Conservation (phyloP, 805 yeast genomes). For the Zygotorulaspora florentina region DNA sequence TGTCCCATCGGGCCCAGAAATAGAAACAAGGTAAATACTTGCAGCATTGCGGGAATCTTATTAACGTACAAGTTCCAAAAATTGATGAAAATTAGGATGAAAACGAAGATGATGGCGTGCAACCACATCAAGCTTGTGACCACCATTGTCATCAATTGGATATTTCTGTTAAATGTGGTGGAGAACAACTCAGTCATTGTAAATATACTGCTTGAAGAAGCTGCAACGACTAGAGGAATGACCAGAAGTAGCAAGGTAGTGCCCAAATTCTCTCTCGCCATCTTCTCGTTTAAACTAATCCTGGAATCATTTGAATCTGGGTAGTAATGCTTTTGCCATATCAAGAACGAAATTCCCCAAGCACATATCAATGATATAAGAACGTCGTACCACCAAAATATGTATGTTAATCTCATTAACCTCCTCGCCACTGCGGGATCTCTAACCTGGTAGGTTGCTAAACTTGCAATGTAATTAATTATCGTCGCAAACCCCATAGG, state of each 20-base stretch:
- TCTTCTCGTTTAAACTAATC: slow-evolving; percentile 16
- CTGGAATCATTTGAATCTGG: slow-evolving; percentile 20
- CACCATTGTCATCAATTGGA: slow-evolving; percentile 48
- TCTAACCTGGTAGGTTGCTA: slow-evolving; percentile 35
- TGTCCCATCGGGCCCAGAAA: slow-evolving; percentile 87
- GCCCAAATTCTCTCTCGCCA: slow-evolving; percentile 42
- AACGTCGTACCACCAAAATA: slow-evolving; percentile 72
- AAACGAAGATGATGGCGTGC: slow-evolving; percentile 60
- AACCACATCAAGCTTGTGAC: slow-evolving; percentile 61
- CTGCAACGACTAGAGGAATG: slow-evolving; percentile 74
- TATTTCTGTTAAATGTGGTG: slow-evolving; percentile 37
- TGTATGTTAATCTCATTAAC: slow-evolving; percentile 51
- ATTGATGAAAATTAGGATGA: slow-evolving; percentile 51
- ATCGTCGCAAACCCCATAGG: slow-evolving; percentile 77
- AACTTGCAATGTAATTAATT: slow-evolving; percentile 48
- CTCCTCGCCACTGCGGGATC: slow-evolving; percentile 24
- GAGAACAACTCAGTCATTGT: slow-evolving; percentile 39
- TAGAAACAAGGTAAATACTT: slow-evolving; percentile 63
- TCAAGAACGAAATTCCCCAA: slow-evolving; percentile 55
- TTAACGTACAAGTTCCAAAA: slow-evolving; percentile 54
- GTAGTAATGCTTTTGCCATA: slow-evolving; percentile 36
- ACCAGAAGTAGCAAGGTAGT: slow-evolving; percentile 65
- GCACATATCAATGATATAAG: slow-evolving; percentile 52
- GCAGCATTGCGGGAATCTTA: slow-evolving; percentile 53
- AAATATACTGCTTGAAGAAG: slow-evolving; percentile 65